Base-by-base conservation (phyloP, 2,329 filamentous ascomycete genomes). In the Colletotrichum abscissum region DNA sequence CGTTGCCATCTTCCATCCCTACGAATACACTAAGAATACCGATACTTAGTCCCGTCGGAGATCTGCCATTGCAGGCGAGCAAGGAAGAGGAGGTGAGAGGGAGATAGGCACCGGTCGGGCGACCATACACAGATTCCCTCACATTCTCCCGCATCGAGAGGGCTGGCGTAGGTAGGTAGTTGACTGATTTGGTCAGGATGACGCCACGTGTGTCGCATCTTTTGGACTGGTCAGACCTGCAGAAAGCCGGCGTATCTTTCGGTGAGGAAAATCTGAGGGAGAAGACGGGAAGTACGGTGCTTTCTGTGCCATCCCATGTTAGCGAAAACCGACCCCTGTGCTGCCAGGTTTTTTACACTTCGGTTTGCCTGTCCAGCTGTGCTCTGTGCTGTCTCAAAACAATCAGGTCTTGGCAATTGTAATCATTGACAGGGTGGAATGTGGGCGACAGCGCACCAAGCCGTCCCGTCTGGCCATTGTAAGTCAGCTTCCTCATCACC, bases 191-290 rank as follows among this genome's bases (percentile, higher is more conserved):
- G 67, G 55, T 22, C 66, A 56, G 30, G 28, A 65, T 69, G 70
- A 70, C 70, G 66, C 70, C 70, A 73, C 66, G 70, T 70, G 70
- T 73, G 66, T 64, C 60, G 33, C 54, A 42, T 49, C 42, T 55
- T 54, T 28, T 35, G 19, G 42, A 46, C 67, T 49, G 22, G 59
- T 70, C 55, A 73, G 55, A 49, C 59, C 55, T 70, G 67, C 59
- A 64, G 24, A 16, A 11, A 8, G 26, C 69, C 66, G 54, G 65
- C 66, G 22, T 72, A 26, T 63, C 52, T 69, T 62, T 62, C 46
- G 60, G 60, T 63, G 30, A 63, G n/a, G 49, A 56, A 28, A 12
- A 19, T 30, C n/a, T 42, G 14, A 42, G 30, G 9, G 28, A 42
- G 57, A 28, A n/a, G 19, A 49, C 8, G 42, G 19, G 28, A 56